Base-by-base conservation (phyloP, 1,284 basidiomycete genomes). In the Porphyrellus sp. region DNA sequence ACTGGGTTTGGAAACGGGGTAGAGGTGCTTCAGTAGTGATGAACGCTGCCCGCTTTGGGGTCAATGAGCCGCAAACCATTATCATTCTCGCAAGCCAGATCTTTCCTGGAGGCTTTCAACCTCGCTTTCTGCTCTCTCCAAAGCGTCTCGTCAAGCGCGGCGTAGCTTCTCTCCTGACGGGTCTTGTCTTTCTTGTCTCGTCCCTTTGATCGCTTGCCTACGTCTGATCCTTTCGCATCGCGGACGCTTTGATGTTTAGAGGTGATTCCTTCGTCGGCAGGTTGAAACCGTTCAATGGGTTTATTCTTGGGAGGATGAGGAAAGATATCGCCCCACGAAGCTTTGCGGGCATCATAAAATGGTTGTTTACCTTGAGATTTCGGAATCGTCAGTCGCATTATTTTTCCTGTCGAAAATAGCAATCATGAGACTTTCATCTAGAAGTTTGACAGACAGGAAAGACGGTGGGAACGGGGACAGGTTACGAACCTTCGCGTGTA, bases 261-360 rank as follows among this genome's bases (percentile, higher is more conserved):
- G 15, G 33, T 27, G 4, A 66, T 57, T 54, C 68, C 74, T 43
- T 63, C 66, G 40, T 66, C 65, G 18, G 58, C 54, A 27, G 75
- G 70, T 58, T 79, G 76, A 55, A 76, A 72, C 2, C 88, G 84
- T 61, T 85, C 79, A 53, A 88, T 81, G 0, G 86, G 81, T 18
- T 75, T 68, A 63, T 87, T 88, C 68, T 91, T 91, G 4, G 89
- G 80, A 18, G 76, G 72, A 68, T 98, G 94, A 5, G 97, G 96
- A 72, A 97, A 98, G 12, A 93, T 77, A 68, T 99, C 97, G 12
- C 97, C 97, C 93, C 95, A 98, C 20, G 72, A 75, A 0, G 89
- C 83, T 72, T 98, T 98, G 41, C 96, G 85, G 1, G 95, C 94
- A 68, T 99, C 97, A 64, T 98, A 94, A 67, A 87, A 99, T 0